Evolutionary conservation across 2,329 filamentous ascomycete species (phyloP).

Genomic region (Fusarium palustre): DNA sequence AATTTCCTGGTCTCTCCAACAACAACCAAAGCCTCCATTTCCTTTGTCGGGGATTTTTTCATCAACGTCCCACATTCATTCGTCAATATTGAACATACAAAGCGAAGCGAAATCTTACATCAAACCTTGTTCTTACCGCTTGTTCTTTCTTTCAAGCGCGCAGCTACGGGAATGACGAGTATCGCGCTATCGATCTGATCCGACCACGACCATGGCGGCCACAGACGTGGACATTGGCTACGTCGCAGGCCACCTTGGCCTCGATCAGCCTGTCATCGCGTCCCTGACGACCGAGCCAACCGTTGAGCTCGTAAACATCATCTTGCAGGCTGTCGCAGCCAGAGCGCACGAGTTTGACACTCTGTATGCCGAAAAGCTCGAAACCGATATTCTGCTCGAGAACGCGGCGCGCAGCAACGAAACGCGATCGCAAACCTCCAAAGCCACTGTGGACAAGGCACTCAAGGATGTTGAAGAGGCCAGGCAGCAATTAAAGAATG

Average conservation of each 20-base stretch:
- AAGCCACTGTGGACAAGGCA: constrained; percentile 83
- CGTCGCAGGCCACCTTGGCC: constrained; percentile 76
- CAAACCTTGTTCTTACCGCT: background rate
- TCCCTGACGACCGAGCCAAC: constrained; percentile 76
- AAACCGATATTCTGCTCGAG: constrained; percentile 91
- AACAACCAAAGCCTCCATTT: constrained; percentile 38
- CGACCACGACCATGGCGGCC: constrained; percentile 56
- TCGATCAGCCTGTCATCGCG: constrained; percentile 73
- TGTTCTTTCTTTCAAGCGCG: constrained; percentile 19
- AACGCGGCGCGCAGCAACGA: constrained; percentile 87
- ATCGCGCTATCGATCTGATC: constrained; percentile 40
- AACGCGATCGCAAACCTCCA: constrained; percentile 83
- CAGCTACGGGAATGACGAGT: constrained; percentile 47
- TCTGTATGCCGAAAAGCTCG: constrained; percentile 87
- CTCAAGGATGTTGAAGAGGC: constrained; percentile 86
- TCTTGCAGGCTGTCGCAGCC: constrained; percentile 78
- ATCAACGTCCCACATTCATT: constrained; percentile 33
- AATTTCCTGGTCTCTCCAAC: constrained; percentile 43
- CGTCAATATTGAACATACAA: constrained; percentile 3
- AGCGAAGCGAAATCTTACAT: constrained; percentile 7
- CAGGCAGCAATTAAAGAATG: constrained; percentile 81
- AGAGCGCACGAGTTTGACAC: constrained; percentile 88
- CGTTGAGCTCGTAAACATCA: constrained; percentile 77
- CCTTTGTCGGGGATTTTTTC: constrained; percentile 36
- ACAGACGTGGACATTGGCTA: constrained; percentile 75